Evolutionary conservation across 371 early-diverging fungal species (phyloP), one percentile per base, ranked within the genome.

Genomic region (Thermomucor indicae-seudaticae): DNA sequence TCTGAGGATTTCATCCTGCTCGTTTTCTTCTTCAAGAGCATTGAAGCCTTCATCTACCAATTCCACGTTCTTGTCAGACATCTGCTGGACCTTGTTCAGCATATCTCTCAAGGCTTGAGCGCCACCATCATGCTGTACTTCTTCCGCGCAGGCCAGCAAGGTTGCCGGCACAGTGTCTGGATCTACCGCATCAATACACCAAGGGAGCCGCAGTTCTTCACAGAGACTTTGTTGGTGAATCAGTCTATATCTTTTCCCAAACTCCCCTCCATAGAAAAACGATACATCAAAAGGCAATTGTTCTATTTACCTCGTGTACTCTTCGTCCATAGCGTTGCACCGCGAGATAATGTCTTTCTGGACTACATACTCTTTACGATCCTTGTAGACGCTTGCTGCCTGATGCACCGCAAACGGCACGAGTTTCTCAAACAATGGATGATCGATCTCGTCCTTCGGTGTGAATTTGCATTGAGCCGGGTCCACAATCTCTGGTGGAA

Each of bases 321-420:
- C 70, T 2, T 75, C 79, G 0, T 81, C 76, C 27, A 90, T 58
- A 20, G 85, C 85, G 2, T 80, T 67, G n/a, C 86, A 65, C 25
- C 77, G 74, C 2, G 59, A 73, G 4, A 78, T 47, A 43, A 90
- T 78, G n/a, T 83, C 80, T n/a, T 67, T 76, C 28, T 75, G 75
- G 14, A 92, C 78, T 19, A 86, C 58, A 40, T 73, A 69, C 30
- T 93, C 89, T 57, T 86, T 89, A 32, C 85, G 78, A 55, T 86
- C 84, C 6, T 75, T 66, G 65, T 93, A 95, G 0, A 89, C 77
- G 38, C 89, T 89, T 1, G 82, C 88, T 1, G 92, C 91, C 59
- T 92, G 89, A 65, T 94, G 93, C 2, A 94, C 88, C 1, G 88
- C 89, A 67, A 91, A 87, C 6, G 96, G 96, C 1, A 94, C 88